Percentiles rank a stretch among this genome's conserved stretches.
phyloP scores from a whole-genome alignment of 2,329 filamentous ascomycete species.

The Trichoderma aggressivum region DNA sequence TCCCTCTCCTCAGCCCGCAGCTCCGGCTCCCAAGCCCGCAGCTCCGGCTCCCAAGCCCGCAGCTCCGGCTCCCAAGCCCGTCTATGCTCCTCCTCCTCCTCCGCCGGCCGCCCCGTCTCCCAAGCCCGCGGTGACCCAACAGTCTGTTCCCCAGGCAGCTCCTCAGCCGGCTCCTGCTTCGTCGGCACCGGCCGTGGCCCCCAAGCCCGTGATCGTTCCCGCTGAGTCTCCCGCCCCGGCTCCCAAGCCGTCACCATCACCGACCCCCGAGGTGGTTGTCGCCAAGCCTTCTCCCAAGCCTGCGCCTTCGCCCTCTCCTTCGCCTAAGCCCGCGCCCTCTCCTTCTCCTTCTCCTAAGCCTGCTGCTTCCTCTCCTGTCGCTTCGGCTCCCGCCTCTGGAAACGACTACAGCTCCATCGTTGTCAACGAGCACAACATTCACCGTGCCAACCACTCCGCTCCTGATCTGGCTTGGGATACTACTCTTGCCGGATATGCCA shows the following conservation, averaged over 20 bases:
- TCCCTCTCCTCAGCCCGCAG: conserved; percentile 1
- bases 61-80: conserved; percentile 8
- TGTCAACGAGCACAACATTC: conserved; percentile 77
- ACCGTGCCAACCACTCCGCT: conserved; percentile 79
- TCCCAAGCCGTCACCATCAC: neutral
- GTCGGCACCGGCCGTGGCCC: neutral
- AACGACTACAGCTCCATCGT: conserved; percentile 39
- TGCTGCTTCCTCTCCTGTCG: conserved; percentile 13
- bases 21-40: conserved; percentile 6
- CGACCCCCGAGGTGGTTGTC: neutral
- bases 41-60: neutral
- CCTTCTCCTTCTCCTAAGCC: conserved; percentile 9
- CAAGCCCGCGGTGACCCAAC: neutral
- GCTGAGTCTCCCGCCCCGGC: neutral
- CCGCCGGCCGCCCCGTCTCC: neutral
- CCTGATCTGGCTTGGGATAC: conserved; percentile 62
- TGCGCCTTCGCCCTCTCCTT: neutral
- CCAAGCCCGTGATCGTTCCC: neutral
- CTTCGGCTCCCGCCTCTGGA: conserved; percentile 25
- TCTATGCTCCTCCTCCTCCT: neutral
- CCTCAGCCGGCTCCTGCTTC: neutral
- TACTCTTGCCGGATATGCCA: conserved; percentile 61
- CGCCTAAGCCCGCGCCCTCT: neutral
- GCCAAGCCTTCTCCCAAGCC: neutral
- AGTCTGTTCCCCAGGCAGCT: neutral